Evolutionary conservation across 495 filamentous ascomycete genomes (phyloP), one percentile per base, ranked within the genome.

Genomic region (Annulohypoxylon bovei): DNA sequence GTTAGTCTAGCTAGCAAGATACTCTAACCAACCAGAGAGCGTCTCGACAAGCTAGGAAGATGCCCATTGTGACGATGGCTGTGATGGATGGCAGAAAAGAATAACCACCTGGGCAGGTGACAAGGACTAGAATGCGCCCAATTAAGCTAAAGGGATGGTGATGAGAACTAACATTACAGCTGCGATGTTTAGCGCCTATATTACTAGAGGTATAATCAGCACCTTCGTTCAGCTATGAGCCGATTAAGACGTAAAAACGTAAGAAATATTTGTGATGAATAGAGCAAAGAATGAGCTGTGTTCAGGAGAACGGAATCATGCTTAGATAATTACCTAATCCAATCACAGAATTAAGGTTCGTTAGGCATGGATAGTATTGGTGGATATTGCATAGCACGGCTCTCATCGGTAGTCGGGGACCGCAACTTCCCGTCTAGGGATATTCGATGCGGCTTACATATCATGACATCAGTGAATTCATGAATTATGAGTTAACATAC

Each of bases 371-470:
- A n/a, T n/a, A n/a, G 11, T 50, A 28, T 50, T 50, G 46, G 46
- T 28, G 20, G 28, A 53, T 32, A 18, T 33, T 14, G 3, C 1
- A 28, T 33, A 30, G 27, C 16, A 25, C 20, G 33, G 18, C 11
- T 60, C 44, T 53, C 52, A 32, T 72, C 69, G 67, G 69, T 11
- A 57, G 63, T 67, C 69, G 69, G 69, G 35, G 63, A 44, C 52
- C 63, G 30, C 33, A 40, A 30, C 33, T 63, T 63, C 37, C 68
- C 68, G 68, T 39, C 18, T 20, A 52, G 28, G 44, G 14, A 55
- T 32, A 8, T 42, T 27, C 16, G 25, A 53, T 35, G 49, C 35
- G 25, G 49, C 35, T 64, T 30, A 64, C 35, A 64, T 23, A 52
- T 44, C 25, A 54, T 60, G 30, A 60, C 27, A 60, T 60, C 40